Conservation (phyloP, 2,329 filamentous ascomycete genomes). For the Claviceps cyperi region DNA sequence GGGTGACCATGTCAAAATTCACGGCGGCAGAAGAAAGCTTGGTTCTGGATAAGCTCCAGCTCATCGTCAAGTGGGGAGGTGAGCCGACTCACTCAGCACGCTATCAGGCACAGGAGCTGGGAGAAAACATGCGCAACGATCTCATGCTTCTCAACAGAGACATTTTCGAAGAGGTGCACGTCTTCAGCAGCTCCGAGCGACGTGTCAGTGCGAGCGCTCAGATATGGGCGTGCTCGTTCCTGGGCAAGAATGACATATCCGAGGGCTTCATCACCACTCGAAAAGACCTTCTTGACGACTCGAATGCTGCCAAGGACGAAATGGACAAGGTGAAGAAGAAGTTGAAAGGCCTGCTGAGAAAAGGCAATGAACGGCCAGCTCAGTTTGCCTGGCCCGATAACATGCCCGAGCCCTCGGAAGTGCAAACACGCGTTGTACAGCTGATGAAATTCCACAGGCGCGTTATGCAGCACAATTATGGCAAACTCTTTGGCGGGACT, state of each 20-base stretch:
- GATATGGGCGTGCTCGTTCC: conserved; percentile 84
- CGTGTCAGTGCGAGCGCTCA: conserved; percentile 92
- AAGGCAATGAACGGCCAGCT: conserved; percentile 83
- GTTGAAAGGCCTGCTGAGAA: conserved; percentile 78
- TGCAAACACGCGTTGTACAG: conserved; percentile 82
- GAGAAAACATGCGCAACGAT: conserved; percentile 91
- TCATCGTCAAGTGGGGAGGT: conserved; percentile 98
- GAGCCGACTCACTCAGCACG: conserved; percentile 95
- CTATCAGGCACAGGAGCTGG: conserved; percentile 90
- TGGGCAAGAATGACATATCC: conserved; percentile 72
- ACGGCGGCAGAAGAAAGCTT: conserved; percentile 87
- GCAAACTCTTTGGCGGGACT: conserved; percentile 56
- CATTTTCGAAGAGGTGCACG: conserved; percentile 78
- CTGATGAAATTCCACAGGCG: conserved; percentile 94
- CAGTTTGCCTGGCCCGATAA: conserved; percentile 98
- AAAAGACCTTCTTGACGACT: conserved; percentile 92
- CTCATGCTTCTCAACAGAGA: conserved; percentile 84
- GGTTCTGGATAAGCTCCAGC: conserved; percentile 85
- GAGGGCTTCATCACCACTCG: conserved; percentile 79
- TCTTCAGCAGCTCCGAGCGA: conserved; percentile 91
- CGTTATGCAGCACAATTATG: conserved; percentile 91
- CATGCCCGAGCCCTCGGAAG: conserved; percentile 85
- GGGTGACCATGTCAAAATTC: conserved; percentile 83
- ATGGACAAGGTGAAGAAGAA: conserved; percentile 99
- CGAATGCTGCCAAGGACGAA: conserved; percentile 94